A percentile compares a stretch with the other conserved stretches of the same genome.
phyloP scores from a whole-genome alignment of 2,329 filamentous ascomycete genomes.

The Lachnellula occidentalis region DNA sequence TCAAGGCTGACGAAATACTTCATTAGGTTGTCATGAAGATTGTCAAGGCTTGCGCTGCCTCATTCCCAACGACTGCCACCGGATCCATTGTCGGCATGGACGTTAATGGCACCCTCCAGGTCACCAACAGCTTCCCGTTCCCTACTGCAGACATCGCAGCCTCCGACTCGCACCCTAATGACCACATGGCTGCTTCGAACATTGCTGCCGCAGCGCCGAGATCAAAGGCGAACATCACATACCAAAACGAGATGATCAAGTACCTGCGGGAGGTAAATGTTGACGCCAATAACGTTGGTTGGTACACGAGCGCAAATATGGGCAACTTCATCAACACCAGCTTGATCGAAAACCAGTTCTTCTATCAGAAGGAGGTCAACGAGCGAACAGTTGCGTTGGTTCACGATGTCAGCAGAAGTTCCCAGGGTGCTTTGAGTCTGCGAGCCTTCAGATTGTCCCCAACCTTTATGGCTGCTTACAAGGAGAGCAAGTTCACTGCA shows the following conservation, averaged over 20 bases:
- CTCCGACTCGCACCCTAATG: conserved; percentile 67
- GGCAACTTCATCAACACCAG: conserved; percentile 94
- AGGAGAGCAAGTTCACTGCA: conserved; percentile 93
- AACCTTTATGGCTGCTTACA: conserved; percentile 83
- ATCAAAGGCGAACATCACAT: conserved; percentile 80
- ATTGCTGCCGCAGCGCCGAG: conserved; percentile 83
- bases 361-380: conserved; percentile 91
- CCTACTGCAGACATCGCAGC: conserved; percentile 70
- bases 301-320: conserved; percentile 98
- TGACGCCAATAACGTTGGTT: conserved; percentile 95
- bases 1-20: conserved; percentile 20
- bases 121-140: conserved; percentile 95
- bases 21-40: conserved; percentile 90
- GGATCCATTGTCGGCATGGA: conserved; percentile 94
- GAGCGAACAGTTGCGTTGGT: conserved; percentile 83
- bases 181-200: conserved; percentile 57
- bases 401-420: conserved; percentile 92
- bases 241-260: conserved; percentile 96
- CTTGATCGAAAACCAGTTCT: conserved; percentile 96
- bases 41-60: conserved; percentile 86
- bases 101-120: conserved; percentile 69
- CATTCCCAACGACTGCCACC: conserved; percentile 83
- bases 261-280: conserved; percentile 96
- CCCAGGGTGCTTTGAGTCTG: conserved; percentile 83
- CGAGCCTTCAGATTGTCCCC: conserved; percentile 87